Percentiles rank a stretch among this genome's conserved stretches.
These are phyloP conservation scores for Amanita brunnescens DNA, from an alignment of 768 basidiomycete genomes.

Conservation along the genomic window DNA sequence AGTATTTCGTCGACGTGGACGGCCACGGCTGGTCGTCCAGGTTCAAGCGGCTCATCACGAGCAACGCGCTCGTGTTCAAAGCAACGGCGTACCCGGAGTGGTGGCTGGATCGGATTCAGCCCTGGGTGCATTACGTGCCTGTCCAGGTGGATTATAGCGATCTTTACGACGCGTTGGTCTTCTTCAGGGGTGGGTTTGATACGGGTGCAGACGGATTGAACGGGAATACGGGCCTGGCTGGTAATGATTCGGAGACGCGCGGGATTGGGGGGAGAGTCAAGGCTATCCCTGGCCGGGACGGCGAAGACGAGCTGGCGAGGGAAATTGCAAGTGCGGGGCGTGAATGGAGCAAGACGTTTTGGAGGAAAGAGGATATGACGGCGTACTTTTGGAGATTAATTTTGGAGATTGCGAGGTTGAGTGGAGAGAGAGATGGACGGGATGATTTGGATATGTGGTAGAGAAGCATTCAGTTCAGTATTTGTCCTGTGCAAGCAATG, in stretches of 20 bases:
- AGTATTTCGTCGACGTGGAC: slow-evolving; percentile 53
- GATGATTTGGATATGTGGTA: not conserved
- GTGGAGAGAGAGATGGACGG: slow-evolving; percentile 2
- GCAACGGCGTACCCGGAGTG: slow-evolving; percentile 63
- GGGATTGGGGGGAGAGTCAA: not conserved
- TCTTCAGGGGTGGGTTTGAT: slow-evolving; percentile 49
- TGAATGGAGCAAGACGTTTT: slow-evolving; percentile 41
- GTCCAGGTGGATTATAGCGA: slow-evolving; percentile 51
- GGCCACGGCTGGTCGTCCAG: slow-evolving; percentile 57
- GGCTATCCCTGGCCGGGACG: slow-evolving; percentile 22
- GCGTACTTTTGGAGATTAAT: slow-evolving; percentile 39
- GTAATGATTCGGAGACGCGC: not conserved
- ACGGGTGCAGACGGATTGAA: not conserved
- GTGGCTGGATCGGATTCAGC: slow-evolving; percentile 46
- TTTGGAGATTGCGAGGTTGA: slow-evolving; percentile 1
- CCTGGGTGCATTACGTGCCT: slow-evolving; percentile 68
- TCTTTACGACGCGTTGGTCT: slow-evolving; percentile 54
- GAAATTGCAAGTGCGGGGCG: slow-evolving; percentile 45
- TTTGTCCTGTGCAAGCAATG: no score
- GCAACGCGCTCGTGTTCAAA: slow-evolving; percentile 56
- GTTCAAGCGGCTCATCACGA: slow-evolving; percentile 50
- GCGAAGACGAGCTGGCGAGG: slow-evolving; percentile 44
- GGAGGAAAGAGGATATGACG: slow-evolving; percentile 45
- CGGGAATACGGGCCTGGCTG: not conserved
- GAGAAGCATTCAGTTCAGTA: not conserved